Evolutionary conservation across 2,329 filamentous ascomycete species (phyloP).

Genomic region (Coniochaeta sp.): DNA sequence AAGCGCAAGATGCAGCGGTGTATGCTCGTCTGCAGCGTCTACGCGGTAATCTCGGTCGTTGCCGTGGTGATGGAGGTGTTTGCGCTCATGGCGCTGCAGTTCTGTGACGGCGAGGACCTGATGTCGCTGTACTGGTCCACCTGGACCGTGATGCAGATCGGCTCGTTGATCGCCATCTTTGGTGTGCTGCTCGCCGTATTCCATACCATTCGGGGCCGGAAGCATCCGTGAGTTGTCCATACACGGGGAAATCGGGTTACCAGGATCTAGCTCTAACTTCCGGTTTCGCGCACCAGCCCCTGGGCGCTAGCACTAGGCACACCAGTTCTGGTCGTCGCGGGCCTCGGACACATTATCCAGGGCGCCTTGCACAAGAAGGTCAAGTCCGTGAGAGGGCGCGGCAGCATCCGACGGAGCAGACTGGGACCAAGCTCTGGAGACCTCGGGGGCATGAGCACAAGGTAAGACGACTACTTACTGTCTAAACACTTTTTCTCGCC

Average conservation of each 20-base stretch:
- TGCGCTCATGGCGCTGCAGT: slow-evolving; percentile 45
- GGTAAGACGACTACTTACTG: slow-evolving; percentile 1
- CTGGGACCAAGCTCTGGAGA: neutral
- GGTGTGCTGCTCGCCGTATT: slow-evolving; percentile 48
- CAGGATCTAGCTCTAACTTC: neutral
- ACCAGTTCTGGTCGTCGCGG: slow-evolving; percentile 52
- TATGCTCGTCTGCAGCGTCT: slow-evolving; percentile 34
- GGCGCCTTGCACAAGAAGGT: slow-evolving; percentile 27
- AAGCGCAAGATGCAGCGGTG: slow-evolving; percentile 29
- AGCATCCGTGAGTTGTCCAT: slow-evolving; percentile 39
- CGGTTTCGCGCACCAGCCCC: slow-evolving; percentile 24
- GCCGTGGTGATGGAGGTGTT: slow-evolving; percentile 49
- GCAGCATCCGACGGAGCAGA: slow-evolving; percentile 10
- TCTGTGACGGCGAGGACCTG: slow-evolving; percentile 53
- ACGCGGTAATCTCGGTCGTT: slow-evolving; percentile 35
- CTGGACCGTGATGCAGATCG: slow-evolving; percentile 53
- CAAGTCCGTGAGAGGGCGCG: slow-evolving; percentile 14
- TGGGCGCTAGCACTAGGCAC: slow-evolving; percentile 56
- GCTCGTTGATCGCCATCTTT: slow-evolving; percentile 49
- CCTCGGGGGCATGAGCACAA: neutral
- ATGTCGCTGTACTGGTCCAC: slow-evolving; percentile 55
- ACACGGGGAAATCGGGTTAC: no score
- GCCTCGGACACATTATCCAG: slow-evolving; percentile 42
- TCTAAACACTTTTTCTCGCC: no score
- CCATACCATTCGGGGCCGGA: slow-evolving; percentile 39